phyloP scores from a whole-genome alignment of 2,329 filamentous ascomycete genomes.

The Whalleya microplaca region DNA sequence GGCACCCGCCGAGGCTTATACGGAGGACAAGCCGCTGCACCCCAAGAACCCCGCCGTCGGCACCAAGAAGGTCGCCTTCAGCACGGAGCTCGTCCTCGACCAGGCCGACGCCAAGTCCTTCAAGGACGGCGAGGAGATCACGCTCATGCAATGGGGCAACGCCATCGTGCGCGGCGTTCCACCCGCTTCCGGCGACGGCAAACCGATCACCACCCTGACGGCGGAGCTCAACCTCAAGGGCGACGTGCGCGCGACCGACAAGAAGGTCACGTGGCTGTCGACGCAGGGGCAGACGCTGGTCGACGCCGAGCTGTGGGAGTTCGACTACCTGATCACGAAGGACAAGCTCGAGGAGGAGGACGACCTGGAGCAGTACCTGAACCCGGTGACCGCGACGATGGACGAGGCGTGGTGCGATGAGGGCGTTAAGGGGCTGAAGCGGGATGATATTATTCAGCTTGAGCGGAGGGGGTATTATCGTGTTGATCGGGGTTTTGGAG shows the following conservation, averaged over 20 bases:
- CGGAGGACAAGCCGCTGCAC: constrained; percentile 82
- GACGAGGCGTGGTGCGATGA: constrained; percentile 78
- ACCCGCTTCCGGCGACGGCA: constrained; percentile 53
- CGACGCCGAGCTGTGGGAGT: constrained; percentile 86
- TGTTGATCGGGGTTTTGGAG: constrained; percentile 68
- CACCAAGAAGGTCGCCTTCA: constrained; percentile 82
- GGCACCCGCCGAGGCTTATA: constrained; percentile 63
- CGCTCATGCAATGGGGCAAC: constrained; percentile 96
- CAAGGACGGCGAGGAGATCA: constrained; percentile 86
- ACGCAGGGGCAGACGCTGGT: constrained; percentile 75
- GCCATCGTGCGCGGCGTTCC: constrained; percentile 77
- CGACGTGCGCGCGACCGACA: constrained; percentile 92
- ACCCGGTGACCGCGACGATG: constrained; percentile 72
- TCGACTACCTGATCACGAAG: constrained; percentile 94
- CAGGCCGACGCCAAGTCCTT: constrained; percentile 85
- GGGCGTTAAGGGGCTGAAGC: constrained; percentile 77
- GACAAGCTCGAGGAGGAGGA: constrained; percentile 92
- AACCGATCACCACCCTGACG: constrained; percentile 70
- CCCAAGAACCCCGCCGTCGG: constrained; percentile 86
- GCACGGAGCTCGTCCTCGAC: constrained; percentile 76
- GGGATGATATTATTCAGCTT: constrained; percentile 91
- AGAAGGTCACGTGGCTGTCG: constrained; percentile 95
- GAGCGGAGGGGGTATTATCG: constrained; percentile 93
- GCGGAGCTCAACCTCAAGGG: constrained; percentile 89
- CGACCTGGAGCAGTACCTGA: constrained; percentile 81